phyloP scores from a whole-genome alignment of 805 yeast genomes.

The Maudiozyma barnettii region DNA sequence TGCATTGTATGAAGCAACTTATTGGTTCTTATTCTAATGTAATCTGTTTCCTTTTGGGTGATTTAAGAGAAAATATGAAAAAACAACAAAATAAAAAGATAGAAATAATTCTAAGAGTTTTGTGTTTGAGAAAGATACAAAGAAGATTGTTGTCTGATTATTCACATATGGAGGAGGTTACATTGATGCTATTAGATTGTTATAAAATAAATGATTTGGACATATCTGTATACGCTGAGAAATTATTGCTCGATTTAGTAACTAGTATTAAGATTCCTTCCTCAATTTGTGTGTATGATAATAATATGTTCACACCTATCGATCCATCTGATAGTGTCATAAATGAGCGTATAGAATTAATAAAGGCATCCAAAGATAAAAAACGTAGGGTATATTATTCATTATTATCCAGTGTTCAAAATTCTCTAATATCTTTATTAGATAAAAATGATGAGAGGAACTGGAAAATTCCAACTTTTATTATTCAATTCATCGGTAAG shows the following conservation, averaged over 20 bases:
- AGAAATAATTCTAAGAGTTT: constrained; percentile 53
- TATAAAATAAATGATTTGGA: constrained; percentile 47
- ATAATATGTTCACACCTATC: constrained; percentile 33
- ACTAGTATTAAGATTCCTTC: constrained; percentile 41
- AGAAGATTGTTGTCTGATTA: constrained; percentile 51
- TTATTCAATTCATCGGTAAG: constrained; percentile 41
- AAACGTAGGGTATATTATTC: constrained; percentile 40
- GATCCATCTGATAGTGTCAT: constrained; percentile 53
- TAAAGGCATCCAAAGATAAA: constrained; percentile 50
- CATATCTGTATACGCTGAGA: constrained; percentile 46
- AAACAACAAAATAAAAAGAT: constrained; percentile 44
- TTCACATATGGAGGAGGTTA: constrained; percentile 38
- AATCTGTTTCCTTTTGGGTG: constrained; percentile 33
- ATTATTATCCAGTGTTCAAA: constrained; percentile 38
- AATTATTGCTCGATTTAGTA: constrained; percentile 37
- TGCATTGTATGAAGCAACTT: constrained; percentile 60
- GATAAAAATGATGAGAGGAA: constrained; percentile 19
- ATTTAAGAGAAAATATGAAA: constrained; percentile 41
- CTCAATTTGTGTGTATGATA: constrained; percentile 44
- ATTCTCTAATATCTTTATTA: constrained; percentile 22
- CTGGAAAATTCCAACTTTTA: constrained; percentile 50
- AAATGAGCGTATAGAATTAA: constrained; percentile 46
- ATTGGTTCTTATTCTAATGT: constrained; percentile 55
- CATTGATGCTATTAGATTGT: constrained; percentile 44
- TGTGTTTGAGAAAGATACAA: constrained; percentile 49